phyloP scores from a whole-genome alignment of 2,329 filamentous ascomycete species.

The Gaeumannomyces sp. region DNA sequence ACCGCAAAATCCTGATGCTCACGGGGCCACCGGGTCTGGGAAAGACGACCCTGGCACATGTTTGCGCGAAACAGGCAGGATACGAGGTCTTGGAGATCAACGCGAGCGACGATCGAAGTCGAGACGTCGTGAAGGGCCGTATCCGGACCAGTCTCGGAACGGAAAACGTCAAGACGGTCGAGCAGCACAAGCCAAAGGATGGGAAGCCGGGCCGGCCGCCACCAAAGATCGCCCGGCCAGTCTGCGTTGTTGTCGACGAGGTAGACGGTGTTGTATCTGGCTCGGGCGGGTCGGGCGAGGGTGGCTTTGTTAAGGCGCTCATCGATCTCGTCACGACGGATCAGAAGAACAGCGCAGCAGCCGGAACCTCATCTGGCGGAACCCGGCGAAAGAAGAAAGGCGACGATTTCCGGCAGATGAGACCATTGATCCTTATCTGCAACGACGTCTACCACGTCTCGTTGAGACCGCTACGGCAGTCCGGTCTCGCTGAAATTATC shows the following conservation, averaged over 20 bases:
- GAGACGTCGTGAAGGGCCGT: constrained; percentile 80
- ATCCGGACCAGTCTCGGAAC: constrained; percentile 91
- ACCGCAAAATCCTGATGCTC: constrained; percentile 82
- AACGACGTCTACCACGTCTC: constrained; percentile 95
- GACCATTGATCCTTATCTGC: constrained; percentile 89
- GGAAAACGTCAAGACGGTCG: constrained; percentile 79
- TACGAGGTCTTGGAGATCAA: constrained; percentile 98
- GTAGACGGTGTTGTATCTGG: constrained; percentile 90
- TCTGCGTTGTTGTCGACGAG: constrained; percentile 93
- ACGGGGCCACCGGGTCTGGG: constrained; percentile 89
- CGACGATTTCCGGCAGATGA: constrained; percentile 79
- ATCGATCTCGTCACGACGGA: constrained; percentile 85
- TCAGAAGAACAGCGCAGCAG: constrained; percentile 61
- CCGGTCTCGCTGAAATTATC: constrained; percentile 78
- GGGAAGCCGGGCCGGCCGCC: constrained; percentile 30
- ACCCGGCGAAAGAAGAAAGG: constrained; percentile 57
- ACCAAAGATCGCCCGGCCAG: constrained; percentile 71
- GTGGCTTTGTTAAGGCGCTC: constrained; percentile 89
- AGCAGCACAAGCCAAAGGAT: constrained; percentile 39
- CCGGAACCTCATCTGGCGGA: constrained; percentile 18
- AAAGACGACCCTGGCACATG: constrained; percentile 93
- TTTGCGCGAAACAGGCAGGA: constrained; percentile 89
- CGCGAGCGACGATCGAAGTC: constrained; percentile 89
- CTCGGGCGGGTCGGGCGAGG: constrained; percentile 71
- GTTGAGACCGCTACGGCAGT: constrained; percentile 78